These are phyloP conservation scores for Coriolopsis trogii DNA, from an alignment of 1,284 basidiomycete genomes.

Conservation along the genomic window DNA sequence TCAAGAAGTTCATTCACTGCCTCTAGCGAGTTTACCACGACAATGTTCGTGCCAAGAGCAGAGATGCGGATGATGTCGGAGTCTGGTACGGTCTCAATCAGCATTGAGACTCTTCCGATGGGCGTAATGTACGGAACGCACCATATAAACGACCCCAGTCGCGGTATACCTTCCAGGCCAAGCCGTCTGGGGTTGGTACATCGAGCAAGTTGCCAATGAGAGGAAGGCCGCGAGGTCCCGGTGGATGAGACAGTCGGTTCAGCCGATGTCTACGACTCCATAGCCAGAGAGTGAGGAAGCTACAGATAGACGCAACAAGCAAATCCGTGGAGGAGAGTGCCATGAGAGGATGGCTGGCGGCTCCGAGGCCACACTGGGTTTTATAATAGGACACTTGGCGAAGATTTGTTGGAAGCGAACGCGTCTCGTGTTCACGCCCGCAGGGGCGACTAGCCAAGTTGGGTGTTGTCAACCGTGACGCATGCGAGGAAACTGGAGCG, in stretches of 20 bases:
- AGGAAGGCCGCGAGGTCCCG: conserved; percentile 28
- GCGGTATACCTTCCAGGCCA: conserved; percentile 23
- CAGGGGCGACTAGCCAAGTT: no score
- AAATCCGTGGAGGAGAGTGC: conserved; percentile 6
- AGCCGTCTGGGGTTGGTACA: conserved; percentile 17
- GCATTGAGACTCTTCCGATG: not conserved
- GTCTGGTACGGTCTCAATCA: conserved; percentile 2
- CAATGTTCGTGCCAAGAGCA: conserved; percentile 33
- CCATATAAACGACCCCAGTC: conserved; percentile 18
- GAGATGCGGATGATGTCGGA: conserved; percentile 28
- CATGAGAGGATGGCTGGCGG: not conserved
- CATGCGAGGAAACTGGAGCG: not conserved
- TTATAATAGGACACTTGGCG: not conserved
- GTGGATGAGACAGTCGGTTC: conserved; percentile 17
- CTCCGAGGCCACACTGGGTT: not conserved
- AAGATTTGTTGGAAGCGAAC: no score
- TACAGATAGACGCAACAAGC: conserved; percentile 3
- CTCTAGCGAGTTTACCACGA: conserved; percentile 43
- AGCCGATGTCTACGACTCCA: conserved; percentile 2
- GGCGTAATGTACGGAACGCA: no score
- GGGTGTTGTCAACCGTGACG: no score
- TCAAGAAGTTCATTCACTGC: conserved; percentile 44
- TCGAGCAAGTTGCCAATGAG: conserved; percentile 32
- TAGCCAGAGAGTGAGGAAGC: not conserved
- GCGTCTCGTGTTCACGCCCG: no score